phyloP scores from a whole-genome alignment of 192 early-diverging fungal species.

The Rhizophagus clarus region DNA sequence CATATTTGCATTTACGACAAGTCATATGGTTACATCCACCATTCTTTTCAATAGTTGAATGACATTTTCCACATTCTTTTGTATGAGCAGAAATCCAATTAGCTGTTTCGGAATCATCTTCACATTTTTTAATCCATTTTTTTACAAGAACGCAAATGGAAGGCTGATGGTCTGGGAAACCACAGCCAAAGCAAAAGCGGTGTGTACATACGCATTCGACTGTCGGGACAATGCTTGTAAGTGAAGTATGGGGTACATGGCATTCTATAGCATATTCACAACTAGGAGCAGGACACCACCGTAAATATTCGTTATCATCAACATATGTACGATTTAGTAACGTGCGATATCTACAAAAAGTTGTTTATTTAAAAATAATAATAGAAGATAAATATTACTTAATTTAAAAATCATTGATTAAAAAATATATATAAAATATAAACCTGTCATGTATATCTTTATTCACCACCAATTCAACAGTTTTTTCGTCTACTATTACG shows the following conservation, averaged over 20 bases:
- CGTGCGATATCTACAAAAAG: constrained; percentile 63
- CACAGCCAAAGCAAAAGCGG: constrained; percentile 94
- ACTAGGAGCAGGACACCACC: constrained; percentile 96
- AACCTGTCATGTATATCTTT: constrained; percentile 63
- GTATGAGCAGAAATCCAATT: constrained; percentile 97
- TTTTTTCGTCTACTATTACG: constrained; percentile 80
- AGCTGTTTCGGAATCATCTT: constrained; percentile 96
- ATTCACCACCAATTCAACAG: constrained; percentile 70
- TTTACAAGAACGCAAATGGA: constrained; percentile 82
- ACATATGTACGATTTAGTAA: constrained; percentile 90
- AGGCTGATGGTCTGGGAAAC: constrained; percentile 83
- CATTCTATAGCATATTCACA: constrained; percentile 96
- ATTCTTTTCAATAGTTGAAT: constrained; percentile 98
- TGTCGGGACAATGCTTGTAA: constrained; percentile 77
- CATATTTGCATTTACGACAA: constrained; percentile 94
- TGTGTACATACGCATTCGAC: constrained; percentile 82
- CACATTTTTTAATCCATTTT: constrained; percentile 93
- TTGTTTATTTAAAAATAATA: neutral
- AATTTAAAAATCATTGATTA: neutral
- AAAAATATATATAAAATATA: constrained; percentile 5
- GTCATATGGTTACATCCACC: constrained; percentile 99
- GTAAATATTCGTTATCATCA: constrained; percentile 77
- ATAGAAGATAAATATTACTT: neutral
- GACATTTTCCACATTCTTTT: constrained; percentile 95
- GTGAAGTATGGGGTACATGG: constrained; percentile 67